Percentiles rank a stretch among this genome's conserved stretches.
phyloP scores from a whole-genome alignment of 169 alveolate genomes.

The Pseudocohnilembus persalinus region DNA sequence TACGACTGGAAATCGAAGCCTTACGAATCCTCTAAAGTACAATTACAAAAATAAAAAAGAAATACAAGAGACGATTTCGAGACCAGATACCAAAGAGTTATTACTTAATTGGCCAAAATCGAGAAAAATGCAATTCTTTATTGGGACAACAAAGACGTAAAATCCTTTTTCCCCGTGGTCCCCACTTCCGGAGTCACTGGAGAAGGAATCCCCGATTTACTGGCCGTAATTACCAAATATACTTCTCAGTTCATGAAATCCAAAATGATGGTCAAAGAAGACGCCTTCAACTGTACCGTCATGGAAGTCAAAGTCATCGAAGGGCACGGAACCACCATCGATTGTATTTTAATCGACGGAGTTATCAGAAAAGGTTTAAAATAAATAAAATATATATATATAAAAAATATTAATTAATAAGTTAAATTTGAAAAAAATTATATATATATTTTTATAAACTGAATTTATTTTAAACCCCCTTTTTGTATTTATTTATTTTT shows the following conservation, averaged over 20 bases:
- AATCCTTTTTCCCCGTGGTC: constrained; percentile 93
- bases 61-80: constrained; percentile 88
- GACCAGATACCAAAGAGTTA: constrained; percentile 76
- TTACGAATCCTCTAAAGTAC: constrained; percentile 88
- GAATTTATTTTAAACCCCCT: too few relatives aligned
- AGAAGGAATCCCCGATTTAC: constrained; percentile 98
- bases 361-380: constrained; percentile 87
- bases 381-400: too few relatives aligned
- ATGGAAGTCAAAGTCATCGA: constrained; percentile 95
- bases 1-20: constrained; percentile 93
- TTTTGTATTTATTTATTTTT: too few relatives aligned
- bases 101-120: constrained; percentile 93
- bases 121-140: constrained; percentile 95
- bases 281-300: constrained; percentile 94
- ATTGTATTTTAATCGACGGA: constrained; percentile 98
- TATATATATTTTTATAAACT: too few relatives aligned
- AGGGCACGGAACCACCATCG: constrained; percentile 99
- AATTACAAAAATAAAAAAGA: constrained; percentile 85
- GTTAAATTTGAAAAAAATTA: too few relatives aligned
- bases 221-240: constrained; percentile 90
- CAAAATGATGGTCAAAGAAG: constrained; percentile 83
- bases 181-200: constrained; percentile 99
- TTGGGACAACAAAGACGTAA: constrained; percentile 95
- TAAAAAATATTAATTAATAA: too few relatives aligned
- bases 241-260: constrained; percentile 89